Conservation (phyloP, 2,329 filamentous ascomycete genomes). For the Dendrostoma leiphaemia region DNA sequence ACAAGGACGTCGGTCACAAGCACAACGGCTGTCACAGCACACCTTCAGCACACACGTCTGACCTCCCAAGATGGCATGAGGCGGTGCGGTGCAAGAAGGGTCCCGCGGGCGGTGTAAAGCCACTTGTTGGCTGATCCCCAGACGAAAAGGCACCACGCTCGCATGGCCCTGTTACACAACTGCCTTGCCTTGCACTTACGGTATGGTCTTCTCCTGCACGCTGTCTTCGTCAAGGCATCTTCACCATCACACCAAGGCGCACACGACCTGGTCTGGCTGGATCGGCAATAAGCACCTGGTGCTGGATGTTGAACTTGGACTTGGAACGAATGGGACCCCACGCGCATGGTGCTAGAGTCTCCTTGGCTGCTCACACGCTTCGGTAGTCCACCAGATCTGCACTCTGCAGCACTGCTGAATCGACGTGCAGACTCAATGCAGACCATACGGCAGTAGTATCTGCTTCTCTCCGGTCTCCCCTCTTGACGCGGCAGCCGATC, state of each 20-base stretch:
- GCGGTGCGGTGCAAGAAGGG: too few relatives aligned
- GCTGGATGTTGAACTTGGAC: too few relatives aligned
- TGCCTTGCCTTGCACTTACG: neutral
- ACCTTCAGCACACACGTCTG: too few relatives aligned
- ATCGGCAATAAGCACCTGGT: too few relatives aligned
- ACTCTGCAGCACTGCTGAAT: neutral
- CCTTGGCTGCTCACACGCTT: neutral
- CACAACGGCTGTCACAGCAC: neutral
- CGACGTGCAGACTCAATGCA: neutral
- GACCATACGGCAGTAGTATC: too few relatives aligned
- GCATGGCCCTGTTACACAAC: conserved; percentile 21
- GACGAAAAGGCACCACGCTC: conserved; percentile 10
- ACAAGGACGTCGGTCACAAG: neutral
- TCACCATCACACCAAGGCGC: neutral
- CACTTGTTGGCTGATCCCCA: conserved; percentile 23
- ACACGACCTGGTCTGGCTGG: too few relatives aligned
- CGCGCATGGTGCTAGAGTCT: too few relatives aligned
- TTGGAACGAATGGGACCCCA: too few relatives aligned
- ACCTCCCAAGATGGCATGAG: too few relatives aligned
- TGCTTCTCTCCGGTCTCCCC: neutral
- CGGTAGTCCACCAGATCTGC: conserved; percentile 1
- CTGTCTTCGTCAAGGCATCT: too few relatives aligned
- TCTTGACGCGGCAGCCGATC: neutral
- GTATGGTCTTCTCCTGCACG: too few relatives aligned
- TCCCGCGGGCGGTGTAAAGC: conserved; percentile 21